Evolutionary conservation across 176 grass and related monocot species (phyloP).

Genomic region (Pharus latifolius): DNA sequence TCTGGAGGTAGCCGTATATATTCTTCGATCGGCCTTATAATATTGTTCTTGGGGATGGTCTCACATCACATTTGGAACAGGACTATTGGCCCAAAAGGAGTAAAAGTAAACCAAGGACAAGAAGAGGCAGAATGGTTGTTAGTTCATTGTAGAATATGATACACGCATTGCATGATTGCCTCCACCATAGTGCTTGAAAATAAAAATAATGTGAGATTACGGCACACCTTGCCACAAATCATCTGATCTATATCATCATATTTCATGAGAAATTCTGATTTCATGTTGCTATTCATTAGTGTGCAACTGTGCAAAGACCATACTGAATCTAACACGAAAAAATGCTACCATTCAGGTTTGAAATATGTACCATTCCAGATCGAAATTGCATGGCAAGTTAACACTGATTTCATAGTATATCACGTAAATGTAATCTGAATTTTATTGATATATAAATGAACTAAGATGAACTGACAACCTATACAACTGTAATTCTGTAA

Average conservation of each 20-base stretch:
- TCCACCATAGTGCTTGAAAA: too few relatives aligned
- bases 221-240: too few relatives aligned
- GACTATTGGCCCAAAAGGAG: not conserved
- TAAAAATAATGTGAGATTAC: too few relatives aligned
- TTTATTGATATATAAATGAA: not conserved
- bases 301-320: too few relatives aligned
- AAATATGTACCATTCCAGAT: not conserved
- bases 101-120: slow-evolving; percentile 8
- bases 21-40: not conserved
- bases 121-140: slow-evolving; percentile 22
- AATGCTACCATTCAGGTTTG: not conserved
- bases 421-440: not conserved
- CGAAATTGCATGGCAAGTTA: not conserved
- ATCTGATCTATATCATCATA: too few relatives aligned
- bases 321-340: too few relatives aligned
- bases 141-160: not conserved
- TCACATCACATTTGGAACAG: not conserved
- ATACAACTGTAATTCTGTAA: too few relatives aligned
- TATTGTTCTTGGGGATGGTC: not conserved
- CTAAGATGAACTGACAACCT: too few relatives aligned
- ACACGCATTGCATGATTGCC: slow-evolving; percentile 16
- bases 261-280: too few relatives aligned
- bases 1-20: not conserved
- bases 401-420: not conserved
- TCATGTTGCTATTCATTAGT: too few relatives aligned